Evolutionary conservation across 352 stramenopile genomes (phyloP).

Genomic region (Pythium monospermum): DNA sequence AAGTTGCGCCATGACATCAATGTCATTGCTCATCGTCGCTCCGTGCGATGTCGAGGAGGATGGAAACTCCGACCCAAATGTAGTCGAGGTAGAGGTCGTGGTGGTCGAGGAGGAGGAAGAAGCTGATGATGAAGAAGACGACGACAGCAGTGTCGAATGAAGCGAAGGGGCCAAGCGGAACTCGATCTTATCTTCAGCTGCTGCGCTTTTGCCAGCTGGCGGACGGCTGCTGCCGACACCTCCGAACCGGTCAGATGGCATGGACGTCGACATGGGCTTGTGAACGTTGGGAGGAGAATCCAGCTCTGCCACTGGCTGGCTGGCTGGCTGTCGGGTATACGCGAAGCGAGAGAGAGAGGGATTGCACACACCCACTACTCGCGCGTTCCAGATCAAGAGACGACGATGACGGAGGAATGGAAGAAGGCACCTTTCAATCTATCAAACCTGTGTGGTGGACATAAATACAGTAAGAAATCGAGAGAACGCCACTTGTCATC

Average conservation of each 20-base stretch:
- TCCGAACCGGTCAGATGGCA: constrained; percentile 13
- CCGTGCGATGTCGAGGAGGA: constrained; percentile 17
- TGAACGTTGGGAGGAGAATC: constrained; percentile 2
- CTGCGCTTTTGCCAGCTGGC: constrained; percentile 6
- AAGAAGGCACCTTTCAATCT: too few species aligned
- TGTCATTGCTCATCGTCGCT: constrained; percentile 31
- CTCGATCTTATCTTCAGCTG: constrained; percentile 27
- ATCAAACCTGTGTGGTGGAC: background rate
- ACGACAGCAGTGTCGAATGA: constrained; percentile 9
- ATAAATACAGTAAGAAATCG: background rate
- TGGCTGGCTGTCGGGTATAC: constrained; percentile 5
- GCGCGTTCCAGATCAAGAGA: constrained; percentile 4
- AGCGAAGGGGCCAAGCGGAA: constrained; percentile 18
- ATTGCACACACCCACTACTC: too few species aligned
- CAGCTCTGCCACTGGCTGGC: constrained; percentile 1
- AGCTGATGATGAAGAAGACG: constrained; percentile 8
- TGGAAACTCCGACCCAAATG: constrained; percentile 17
- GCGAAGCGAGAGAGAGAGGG: too few species aligned
- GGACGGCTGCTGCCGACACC: constrained; percentile 6
- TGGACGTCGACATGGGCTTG: constrained; percentile 19
- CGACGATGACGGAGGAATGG: too few species aligned
- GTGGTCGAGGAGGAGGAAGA: constrained; percentile 11
- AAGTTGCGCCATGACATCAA: constrained; percentile 81
- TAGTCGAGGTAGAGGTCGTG: too few species aligned
- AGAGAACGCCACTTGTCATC: background rate